Evolutionary conservation across 768 basidiomycete genomes (phyloP), one percentile per base, ranked within the genome.

Genomic region (Boletus rubescentipes): DNA sequence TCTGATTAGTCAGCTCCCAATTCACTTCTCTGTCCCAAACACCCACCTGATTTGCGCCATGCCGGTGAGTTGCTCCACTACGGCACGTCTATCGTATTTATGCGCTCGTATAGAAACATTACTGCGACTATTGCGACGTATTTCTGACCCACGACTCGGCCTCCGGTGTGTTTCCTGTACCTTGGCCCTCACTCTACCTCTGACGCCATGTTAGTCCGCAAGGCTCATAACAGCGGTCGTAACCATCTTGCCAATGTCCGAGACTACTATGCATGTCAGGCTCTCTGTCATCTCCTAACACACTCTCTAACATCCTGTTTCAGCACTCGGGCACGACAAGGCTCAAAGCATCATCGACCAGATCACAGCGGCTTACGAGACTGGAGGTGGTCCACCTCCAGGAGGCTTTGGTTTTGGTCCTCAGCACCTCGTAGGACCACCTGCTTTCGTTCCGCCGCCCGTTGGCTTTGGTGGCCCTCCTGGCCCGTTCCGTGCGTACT

Each of bases 341-440:
- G 95, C 96, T 16, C 97, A 99, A 72, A 93, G 77, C 64, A 93
- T 98, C 69, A 98, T 99, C 69, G 96, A 99, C 81, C 92, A 96
- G 72, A 98, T 99, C 72, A 95, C 93, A 35, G 86, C 89, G 20
- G 86, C 90, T 23, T 97, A 96, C 66, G 96, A 98, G 73, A 82
- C 80, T 29, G 85, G 89, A 39, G 86, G 86, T 47, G 89, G 89
- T 2, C 91, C 91, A 37, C 91, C 91, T 60, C 89, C 89, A 11
- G 91, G 91, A 47, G 91, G 91, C 4, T 93, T 92, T 58, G 89
- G 89, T 9, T 91, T 91, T 61, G 89, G 89, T 21, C 89, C 90
- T 37, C 89, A 89, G 55, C 89, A 91, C 70, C 76, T 91, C 46
- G 81, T 79, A 47, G 79, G 73, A 1, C 82, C 83, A 3, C 64